phyloP scores from a whole-genome alignment of 2,329 filamentous ascomycete species.

The Diaporthe sp. region DNA sequence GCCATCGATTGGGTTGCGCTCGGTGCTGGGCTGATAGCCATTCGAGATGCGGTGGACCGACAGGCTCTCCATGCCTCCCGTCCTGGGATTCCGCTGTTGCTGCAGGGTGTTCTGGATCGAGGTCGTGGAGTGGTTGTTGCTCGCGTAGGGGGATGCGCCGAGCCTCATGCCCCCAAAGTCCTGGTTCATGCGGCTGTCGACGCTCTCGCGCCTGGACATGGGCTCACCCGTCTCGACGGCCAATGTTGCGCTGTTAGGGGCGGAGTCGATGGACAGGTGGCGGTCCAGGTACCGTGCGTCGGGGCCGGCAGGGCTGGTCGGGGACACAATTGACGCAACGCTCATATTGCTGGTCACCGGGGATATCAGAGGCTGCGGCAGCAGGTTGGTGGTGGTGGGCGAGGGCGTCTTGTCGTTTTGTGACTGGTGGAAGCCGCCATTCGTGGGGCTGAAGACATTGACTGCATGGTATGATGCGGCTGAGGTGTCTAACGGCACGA shows the following conservation, averaged over 20 bases:
- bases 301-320: slow-evolving; percentile 62
- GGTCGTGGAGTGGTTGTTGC: slow-evolving; percentile 81
- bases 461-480: slow-evolving; percentile 60
- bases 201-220: slow-evolving; percentile 80
- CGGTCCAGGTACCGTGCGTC: slow-evolving; percentile 62
- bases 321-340: slow-evolving; percentile 76
- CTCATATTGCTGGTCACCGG: slow-evolving; percentile 74
- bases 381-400: slow-evolving; percentile 65
- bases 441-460: slow-evolving; percentile 56
- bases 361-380: slow-evolving; percentile 68
- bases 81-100: slow-evolving; percentile 73
- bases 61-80: slow-evolving; percentile 62
- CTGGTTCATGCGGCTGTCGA: slow-evolving; percentile 84
- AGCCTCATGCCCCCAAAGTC: slow-evolving; percentile 79
- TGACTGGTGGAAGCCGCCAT: slow-evolving; percentile 64
- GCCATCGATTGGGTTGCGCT: slow-evolving; percentile 67
- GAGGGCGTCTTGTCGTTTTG: slow-evolving; percentile 74
- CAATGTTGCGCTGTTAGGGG: slow-evolving; percentile 51
- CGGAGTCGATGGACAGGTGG: slow-evolving; percentile 58
- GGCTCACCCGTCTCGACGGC: slow-evolving; percentile 54
- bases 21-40: slow-evolving; percentile 72
- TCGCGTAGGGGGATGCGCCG: slow-evolving; percentile 80
- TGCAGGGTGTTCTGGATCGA: slow-evolving; percentile 81
- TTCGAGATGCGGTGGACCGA: slow-evolving; percentile 74
- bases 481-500: slow-evolving; percentile 57